Conservation (phyloP, 2,329 filamentous ascomycete species). For the Aspergillus sp. region DNA sequence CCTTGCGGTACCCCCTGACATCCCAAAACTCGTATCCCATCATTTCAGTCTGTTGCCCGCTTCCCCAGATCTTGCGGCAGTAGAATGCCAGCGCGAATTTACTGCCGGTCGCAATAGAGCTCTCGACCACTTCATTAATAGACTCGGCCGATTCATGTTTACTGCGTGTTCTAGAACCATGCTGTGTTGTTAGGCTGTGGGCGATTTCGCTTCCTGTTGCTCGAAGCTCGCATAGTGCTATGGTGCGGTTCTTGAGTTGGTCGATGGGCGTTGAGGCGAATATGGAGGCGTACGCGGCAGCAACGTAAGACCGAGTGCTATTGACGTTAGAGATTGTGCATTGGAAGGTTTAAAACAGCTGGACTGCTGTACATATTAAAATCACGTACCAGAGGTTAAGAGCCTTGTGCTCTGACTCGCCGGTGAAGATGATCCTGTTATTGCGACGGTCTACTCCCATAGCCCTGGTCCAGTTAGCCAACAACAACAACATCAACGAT, state of each 20-base stretch:
- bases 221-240: background rate
- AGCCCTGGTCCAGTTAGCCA: constrained; percentile 4
- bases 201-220: background rate
- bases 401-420: constrained; percentile 5
- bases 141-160: background rate
- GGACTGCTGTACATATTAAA: no score
- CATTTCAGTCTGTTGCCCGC: constrained; percentile 6
- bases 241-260: constrained; percentile 6
- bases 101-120: background rate
- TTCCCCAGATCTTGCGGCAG: constrained; percentile 21
- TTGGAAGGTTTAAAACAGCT: no score
- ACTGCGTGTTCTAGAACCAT: background rate
- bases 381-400: constrained; percentile 18
- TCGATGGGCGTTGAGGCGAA: constrained; percentile 17
- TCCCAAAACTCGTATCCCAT: constrained; percentile 18
- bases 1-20: background rate
- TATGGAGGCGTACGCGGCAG: constrained; percentile 16
- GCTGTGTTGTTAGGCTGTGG: background rate
- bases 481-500: background rate
- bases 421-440: constrained; percentile 15
- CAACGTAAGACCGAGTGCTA: constrained; percentile 19
- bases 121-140: background rate
- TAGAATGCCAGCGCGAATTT: constrained; percentile 11
- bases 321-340: no score
- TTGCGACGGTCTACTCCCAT: constrained; percentile 13